phyloP scores from a whole-genome alignment of 805 yeast genomes.

The Torulaspora quercuum region DNA sequence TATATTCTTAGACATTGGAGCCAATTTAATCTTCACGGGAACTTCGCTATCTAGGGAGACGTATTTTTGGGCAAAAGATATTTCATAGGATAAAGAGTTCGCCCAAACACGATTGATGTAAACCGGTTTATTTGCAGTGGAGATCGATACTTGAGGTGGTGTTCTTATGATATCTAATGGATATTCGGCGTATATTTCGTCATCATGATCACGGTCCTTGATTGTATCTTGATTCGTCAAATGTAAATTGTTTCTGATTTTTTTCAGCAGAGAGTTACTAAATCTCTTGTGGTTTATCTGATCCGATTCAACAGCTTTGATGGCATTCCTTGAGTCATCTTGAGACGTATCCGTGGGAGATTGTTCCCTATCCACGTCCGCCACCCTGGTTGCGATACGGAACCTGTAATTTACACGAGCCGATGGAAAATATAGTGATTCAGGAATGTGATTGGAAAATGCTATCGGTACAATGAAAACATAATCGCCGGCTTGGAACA shows the following conservation, averaged over 20 bases:
- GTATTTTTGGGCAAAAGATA: conserved; percentile 67
- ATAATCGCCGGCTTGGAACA: conserved; percentile 61
- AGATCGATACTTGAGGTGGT: conserved; percentile 40
- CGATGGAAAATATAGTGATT: conserved; percentile 39
- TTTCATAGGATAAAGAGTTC: conserved; percentile 63
- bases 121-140: conserved; percentile 61
- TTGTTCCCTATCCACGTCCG: conserved; percentile 8
- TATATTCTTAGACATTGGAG: conserved; percentile 62
- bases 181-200: conserved; percentile 31
- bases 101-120: conserved; percentile 76
- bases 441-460: conserved; percentile 61
- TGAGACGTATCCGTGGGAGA: not conserved
- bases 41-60: conserved; percentile 59
- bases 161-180: conserved; percentile 39
- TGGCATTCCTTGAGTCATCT: conserved; percentile 5
- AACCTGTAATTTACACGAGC: conserved; percentile 30
- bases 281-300: conserved; percentile 10
- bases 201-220: conserved; percentile 7
- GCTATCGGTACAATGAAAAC: conserved; percentile 61
- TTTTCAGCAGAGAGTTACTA: conserved; percentile 24
- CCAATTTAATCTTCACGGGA: conserved; percentile 60
- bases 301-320: conserved; percentile 17
- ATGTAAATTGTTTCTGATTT: conserved; percentile 29
- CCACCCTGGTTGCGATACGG: conserved; percentile 20
- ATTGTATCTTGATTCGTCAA: conserved; percentile 10